Conservation (phyloP, 345 rosid species). For the Litchi chinensis region DNA sequence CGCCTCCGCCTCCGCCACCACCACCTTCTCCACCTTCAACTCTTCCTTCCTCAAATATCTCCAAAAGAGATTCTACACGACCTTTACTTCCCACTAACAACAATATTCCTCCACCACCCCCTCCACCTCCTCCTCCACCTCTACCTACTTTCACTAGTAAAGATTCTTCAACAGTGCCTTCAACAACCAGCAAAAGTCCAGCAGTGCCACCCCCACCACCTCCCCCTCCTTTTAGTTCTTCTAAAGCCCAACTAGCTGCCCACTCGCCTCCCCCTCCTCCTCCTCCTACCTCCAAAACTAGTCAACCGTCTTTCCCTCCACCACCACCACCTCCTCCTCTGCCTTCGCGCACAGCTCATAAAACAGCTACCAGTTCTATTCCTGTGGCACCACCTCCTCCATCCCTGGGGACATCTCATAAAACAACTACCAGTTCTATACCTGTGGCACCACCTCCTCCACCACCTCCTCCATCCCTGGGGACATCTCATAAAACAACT, state of each 20-base stretch:
- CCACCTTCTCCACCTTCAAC: constrained; percentile 32
- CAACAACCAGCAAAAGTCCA: constrained; percentile 11
- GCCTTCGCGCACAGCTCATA: constrained; percentile 30
- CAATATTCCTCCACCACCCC: constrained; percentile 20
- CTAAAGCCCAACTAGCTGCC: constrained; percentile 9
- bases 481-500: constrained; percentile 30
- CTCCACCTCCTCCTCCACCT: constrained; percentile 20
- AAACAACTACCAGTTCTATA: constrained; percentile 27
- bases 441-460: constrained; percentile 41
- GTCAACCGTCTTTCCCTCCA: constrained; percentile 31
- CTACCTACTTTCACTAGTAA: constrained; percentile 18
- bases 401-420: constrained; percentile 29
- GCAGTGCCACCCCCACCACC: constrained; percentile 32
- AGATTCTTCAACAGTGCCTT: constrained; percentile 1
- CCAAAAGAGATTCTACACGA: constrained; percentile 27
- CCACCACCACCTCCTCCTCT: constrained; percentile 40
- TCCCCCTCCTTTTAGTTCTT: constrained; percentile 13
- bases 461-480: constrained; percentile 36
- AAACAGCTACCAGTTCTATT: constrained; percentile 29
- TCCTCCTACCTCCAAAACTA: constrained; percentile 12
- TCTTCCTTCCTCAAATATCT: constrained; percentile 30
- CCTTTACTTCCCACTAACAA: constrained; percentile 18
- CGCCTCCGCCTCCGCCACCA: constrained; percentile 4
- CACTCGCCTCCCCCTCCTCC: constrained; percentile 26
- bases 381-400: constrained; percentile 37